Base-by-base conservation (phyloP, 139 green algal genomes). In the Haematococcus lacustris region DNA sequence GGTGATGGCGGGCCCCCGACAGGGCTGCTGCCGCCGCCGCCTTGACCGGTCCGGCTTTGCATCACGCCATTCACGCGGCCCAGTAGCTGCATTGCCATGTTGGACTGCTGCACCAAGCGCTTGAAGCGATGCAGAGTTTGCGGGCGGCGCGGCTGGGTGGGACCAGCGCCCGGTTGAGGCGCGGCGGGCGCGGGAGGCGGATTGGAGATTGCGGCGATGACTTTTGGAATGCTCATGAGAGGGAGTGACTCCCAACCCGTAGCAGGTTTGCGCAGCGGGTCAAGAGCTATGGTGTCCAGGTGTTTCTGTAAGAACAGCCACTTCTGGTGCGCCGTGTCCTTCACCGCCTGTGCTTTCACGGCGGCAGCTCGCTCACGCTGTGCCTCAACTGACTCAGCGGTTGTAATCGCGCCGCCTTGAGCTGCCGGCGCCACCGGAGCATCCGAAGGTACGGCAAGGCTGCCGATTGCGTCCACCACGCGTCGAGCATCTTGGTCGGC, bases 21-120 rank as follows among this genome's bases (percentile, higher is more conserved):
- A 9, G 23, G 23, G 30, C 30, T 28, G 25, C 37, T 3, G 2
- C 33, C 64, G 17, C 33, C 37, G 17, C 37, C 37, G n/a, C 21
- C 37, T 51, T 64, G n/a, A 47, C 40, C 21, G 17, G 37, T 64
- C 35, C 33, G 9, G n/a, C n/a, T n/a, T n/a, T n/a, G n/a, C 53
- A 81, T 38, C 35, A 71, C 74, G 23, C 68, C 75, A 37, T 80
- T 70, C 38, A 84, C 79, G 2, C 79, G 47, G 32, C 59, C 62
- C 40, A 84, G 79, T 67, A 84, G 71, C 26, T 78, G 51, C 74
- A 84, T 80, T 37, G 79, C 79, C 71, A 81, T 79, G 43, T 53
- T 66, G 34, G n/a, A 66, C 71, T 84, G 79, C 28, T 84, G 43
- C 66, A 78, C 74, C 57, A 84, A 71, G 13, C 79, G 79, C 41